A percentile compares a stretch with the other conserved stretches of the same genome.
These are phyloP conservation scores for Aspergillus aculeatus DNA, from an alignment of 2,329 filamentous ascomycete genomes.

Conservation along the genomic window DNA sequence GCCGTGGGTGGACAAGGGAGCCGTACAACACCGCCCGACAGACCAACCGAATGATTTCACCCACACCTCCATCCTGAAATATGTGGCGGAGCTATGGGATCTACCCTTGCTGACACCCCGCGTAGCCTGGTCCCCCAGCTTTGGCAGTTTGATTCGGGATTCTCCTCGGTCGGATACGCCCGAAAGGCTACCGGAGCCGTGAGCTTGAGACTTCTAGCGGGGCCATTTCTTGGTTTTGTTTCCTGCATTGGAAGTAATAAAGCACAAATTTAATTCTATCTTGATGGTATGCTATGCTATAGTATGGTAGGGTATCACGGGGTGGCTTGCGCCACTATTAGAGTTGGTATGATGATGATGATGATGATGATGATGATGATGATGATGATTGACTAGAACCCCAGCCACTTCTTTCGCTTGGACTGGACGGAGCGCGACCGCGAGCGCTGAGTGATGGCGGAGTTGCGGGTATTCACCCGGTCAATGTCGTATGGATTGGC, in stretches of 20 bases:
- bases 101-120: conserved; percentile 40
- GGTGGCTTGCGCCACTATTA: not conserved
- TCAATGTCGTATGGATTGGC: conserved; percentile 35
- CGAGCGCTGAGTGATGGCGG: conserved; percentile 25
- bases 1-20: conserved; percentile 45
- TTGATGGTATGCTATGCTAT: not conserved
- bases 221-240: not conserved
- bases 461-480: conserved; percentile 32
- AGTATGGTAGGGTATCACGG: not conserved
- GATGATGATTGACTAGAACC: not conserved
- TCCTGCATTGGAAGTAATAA: not conserved
- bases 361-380: too few relatives aligned
- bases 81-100: conserved; percentile 45
- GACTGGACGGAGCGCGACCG: conserved; percentile 11
- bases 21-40: conserved; percentile 41
- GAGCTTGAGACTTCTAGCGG: not conserved
- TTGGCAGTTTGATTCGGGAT: conserved; percentile 31
- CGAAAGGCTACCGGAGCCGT: conserved; percentile 23
- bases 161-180: conserved; percentile 29
- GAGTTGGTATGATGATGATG: not conserved
- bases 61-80: conserved; percentile 47
- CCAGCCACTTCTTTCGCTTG: conserved; percentile 9
- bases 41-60: conserved; percentile 44
- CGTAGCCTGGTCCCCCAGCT: conserved; percentile 41
- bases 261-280: not conserved